Conservation (phyloP, 2,329 filamentous ascomycete species). For the Chrysoporthe deuterocubensis region DNA sequence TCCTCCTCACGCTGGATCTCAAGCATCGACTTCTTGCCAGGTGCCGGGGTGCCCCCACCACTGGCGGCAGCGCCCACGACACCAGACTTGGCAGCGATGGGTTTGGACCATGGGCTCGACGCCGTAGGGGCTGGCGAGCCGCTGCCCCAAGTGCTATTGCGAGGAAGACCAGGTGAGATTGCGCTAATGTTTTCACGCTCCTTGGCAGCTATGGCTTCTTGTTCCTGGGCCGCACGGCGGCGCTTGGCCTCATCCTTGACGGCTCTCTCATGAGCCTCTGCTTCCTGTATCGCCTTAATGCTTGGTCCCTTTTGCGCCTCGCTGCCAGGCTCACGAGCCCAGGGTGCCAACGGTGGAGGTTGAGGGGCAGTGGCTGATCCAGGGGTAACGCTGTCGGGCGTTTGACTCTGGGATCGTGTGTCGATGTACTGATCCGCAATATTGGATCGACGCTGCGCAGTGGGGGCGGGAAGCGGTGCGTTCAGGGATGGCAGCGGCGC, state of each 20-base stretch:
- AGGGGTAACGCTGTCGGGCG: constrained; percentile 61
- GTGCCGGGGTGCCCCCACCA: constrained; percentile 35
- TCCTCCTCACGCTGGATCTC: constrained; percentile 98
- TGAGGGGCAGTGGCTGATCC: constrained; percentile 45
- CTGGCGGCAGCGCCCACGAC: constrained; percentile 23
- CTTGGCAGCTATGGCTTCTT: constrained; percentile 67
- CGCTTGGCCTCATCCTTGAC: constrained; percentile 83
- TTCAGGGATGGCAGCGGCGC: constrained; percentile 73
- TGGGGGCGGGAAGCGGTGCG: constrained; percentile 85
- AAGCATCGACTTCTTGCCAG: constrained; percentile 82
- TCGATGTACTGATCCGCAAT: constrained; percentile 71
- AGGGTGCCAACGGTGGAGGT: constrained; percentile 82
- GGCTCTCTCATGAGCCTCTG: constrained; percentile 90
- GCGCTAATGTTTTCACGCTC: constrained; percentile 64
- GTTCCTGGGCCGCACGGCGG: constrained; percentile 78
- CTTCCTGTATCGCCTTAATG: constrained; percentile 94
- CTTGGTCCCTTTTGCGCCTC: constrained; percentile 82
- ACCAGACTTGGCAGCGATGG: constrained; percentile 48
- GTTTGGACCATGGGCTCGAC: constrained; percentile 70
- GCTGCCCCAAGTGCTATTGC: constrained; percentile 87
- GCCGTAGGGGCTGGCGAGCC: constrained; percentile 67
- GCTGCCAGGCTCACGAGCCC: constrained; percentile 83
- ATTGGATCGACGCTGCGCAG: constrained; percentile 83
- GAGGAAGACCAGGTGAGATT: constrained; percentile 78
- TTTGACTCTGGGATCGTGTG: constrained; percentile 74